Conservation (phyloP, 495 filamentous ascomycete genomes). For the Aspergillus incahuasiensis region DNA sequence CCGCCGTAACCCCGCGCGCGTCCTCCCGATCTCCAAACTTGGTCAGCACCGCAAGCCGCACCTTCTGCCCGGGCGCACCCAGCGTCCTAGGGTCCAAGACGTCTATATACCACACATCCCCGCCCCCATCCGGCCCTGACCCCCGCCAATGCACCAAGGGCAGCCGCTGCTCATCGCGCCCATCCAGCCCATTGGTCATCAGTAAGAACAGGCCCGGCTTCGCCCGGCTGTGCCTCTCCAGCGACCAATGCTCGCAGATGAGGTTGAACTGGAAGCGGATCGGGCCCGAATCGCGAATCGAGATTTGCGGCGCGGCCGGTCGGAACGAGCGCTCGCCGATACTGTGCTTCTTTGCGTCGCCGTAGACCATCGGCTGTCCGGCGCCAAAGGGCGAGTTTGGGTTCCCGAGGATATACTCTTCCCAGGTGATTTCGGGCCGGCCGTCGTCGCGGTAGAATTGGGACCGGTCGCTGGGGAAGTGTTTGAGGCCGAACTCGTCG, state of each 20-base stretch:
- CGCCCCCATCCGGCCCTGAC: conserved; percentile 48
- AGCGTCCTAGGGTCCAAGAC: conserved; percentile 56
- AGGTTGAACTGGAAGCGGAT: conserved; percentile 74
- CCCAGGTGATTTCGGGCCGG: conserved; percentile 56
- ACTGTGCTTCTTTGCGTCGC: conserved; percentile 53
- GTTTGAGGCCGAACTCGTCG: conserved; percentile 70
- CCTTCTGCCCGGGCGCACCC: conserved; percentile 63
- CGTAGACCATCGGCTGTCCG: conserved; percentile 49
- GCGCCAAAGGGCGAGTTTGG: conserved; percentile 39
- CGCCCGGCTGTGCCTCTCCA: conserved; percentile 57
- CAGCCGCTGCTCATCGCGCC: conserved; percentile 60
- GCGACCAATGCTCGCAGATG: conserved; percentile 74
- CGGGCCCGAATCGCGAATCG: conserved; percentile 45
- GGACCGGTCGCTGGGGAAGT: conserved; percentile 66
- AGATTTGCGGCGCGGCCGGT: conserved; percentile 55
- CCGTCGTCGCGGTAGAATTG: conserved; percentile 67
- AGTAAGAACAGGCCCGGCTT: conserved; percentile 63
- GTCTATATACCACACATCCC: conserved; percentile 74
- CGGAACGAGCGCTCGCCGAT: conserved; percentile 57
- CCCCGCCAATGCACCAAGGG: conserved; percentile 47
- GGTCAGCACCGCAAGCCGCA: conserved; percentile 58
- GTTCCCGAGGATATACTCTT: conserved; percentile 66
- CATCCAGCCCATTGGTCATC: conserved; percentile 60
- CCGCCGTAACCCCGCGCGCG: conserved; percentile 61
- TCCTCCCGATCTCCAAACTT: conserved; percentile 56